phyloP scores from a whole-genome alignment of 805 yeast species.

The Maudiozyma barnettii region DNA sequence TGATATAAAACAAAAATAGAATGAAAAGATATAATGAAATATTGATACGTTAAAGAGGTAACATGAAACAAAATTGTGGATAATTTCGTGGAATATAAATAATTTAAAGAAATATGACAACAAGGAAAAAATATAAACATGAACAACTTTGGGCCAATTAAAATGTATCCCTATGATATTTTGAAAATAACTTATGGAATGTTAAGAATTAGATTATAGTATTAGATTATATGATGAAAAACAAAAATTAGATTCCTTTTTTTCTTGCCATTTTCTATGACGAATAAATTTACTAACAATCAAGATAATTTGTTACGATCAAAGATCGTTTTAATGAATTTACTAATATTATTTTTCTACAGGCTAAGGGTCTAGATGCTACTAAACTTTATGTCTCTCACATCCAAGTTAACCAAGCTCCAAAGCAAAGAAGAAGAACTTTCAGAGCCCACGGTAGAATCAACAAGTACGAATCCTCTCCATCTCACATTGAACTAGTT shows the following conservation, averaged over 20 bases:
- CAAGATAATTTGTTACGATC: background rate
- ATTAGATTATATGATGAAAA: too few species aligned
- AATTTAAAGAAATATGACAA: background rate
- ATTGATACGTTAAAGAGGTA: background rate
- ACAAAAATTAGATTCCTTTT: background rate
- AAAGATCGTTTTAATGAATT: background rate
- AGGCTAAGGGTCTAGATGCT: constrained; percentile 93
- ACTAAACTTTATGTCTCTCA: constrained; percentile 90
- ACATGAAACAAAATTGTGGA: background rate
- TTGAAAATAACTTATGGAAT: too few species aligned
- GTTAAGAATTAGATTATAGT: too few species aligned
- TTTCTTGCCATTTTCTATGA: background rate
- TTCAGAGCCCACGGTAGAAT: constrained; percentile 99
- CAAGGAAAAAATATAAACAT: background rate
- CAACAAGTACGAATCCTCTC: constrained; percentile 97
- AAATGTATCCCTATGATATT: too few species aligned
- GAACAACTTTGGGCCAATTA: too few species aligned
- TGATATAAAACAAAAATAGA: too few species aligned
- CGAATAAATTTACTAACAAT: background rate
- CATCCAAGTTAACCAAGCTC: constrained; percentile 99
- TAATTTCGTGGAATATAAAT: too few species aligned
- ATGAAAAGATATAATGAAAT: too few species aligned
- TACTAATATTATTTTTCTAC: background rate
- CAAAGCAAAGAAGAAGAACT: constrained; percentile 99
- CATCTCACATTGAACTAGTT: constrained; percentile 97